Base-by-base conservation (phyloP, 257 asterid genomes). In the Nicotiana attenuata region DNA sequence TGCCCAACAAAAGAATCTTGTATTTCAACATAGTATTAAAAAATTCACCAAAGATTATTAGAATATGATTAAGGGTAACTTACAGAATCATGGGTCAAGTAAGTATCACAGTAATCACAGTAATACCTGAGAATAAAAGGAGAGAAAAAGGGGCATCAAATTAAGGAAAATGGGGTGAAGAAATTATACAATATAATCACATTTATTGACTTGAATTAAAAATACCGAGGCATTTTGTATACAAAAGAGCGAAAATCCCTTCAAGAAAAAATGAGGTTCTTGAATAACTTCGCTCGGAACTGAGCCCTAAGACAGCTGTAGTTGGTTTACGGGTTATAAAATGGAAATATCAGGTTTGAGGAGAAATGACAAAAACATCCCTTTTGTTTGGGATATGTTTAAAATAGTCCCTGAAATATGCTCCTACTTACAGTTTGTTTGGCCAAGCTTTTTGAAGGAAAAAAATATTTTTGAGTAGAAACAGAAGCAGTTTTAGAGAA, bases 21-120 rank as follows among this genome's bases (percentile, higher is more conserved):
- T 14, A 52, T 35, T 2, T 61, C 15, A 24, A 41, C 8, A 73
- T 29, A 69, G 10, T 29, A 45, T n/a, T n/a, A 53, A 63, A 35
- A 28, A 67, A 31, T 15, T 22, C 24, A 52, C 11, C 11, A 31
- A 24, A 65, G 22, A 78, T 11, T 56, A 35, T 31, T 14, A 26
- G 11, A 8, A 22, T 35, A 19, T 15, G 7, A 31, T 11, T 31
- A 19, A 15, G 5, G 35, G 53, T 2, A 16, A 71, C 86, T 84
- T 71, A 84, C 86, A 71, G 86, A 84, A 80, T 84, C 86, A 80
- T 84, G 86, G 0, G 84, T 84, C 69, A 84, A 71, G 81, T 84
- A 84, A 61, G 86, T 84, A 38, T 84, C 86, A 53, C 87, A 84
- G 24, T 84, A 84, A 22, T 84, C 87, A 52, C 87, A 84, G 38